Conservation (phyloP, 495 filamentous ascomycete species). For the Lophium mytilinum region DNA sequence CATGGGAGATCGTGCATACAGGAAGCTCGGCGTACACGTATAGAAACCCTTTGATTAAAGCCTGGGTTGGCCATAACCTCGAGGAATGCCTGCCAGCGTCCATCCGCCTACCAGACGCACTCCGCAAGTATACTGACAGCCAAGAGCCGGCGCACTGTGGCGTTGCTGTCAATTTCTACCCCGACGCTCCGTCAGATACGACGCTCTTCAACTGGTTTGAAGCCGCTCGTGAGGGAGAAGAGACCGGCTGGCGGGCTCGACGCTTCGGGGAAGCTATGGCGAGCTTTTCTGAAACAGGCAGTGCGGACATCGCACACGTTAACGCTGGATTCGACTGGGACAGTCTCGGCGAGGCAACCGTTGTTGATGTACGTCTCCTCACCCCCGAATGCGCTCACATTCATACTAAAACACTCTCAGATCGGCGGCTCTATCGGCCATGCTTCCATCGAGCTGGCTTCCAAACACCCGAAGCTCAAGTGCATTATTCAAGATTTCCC, state of each 20-base stretch:
- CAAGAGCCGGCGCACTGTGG: conserved; percentile 6
- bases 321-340: conserved; percentile 12
- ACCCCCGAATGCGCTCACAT: not conserved
- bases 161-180: not conserved
- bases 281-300: conserved; percentile 6
- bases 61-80: conserved; percentile 1
- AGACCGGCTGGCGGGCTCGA: conserved; percentile 15
- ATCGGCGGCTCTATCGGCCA: conserved; percentile 33
- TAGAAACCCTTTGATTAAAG: not conserved
- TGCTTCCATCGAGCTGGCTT: conserved; percentile 30
- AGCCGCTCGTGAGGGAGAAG: conserved; percentile 3
- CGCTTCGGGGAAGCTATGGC: conserved; percentile 11
- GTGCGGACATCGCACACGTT: conserved; percentile 6
- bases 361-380: conserved; percentile 27
- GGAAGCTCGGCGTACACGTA: conserved; percentile 7
- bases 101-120: not conserved
- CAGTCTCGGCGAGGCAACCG: conserved; percentile 10
- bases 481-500: conserved; percentile 35
- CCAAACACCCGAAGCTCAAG: conserved; percentile 27
- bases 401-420: not conserved
- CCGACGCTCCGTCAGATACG: not conserved
- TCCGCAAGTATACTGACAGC: not conserved
- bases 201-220: conserved; percentile 1
- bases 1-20: conserved; percentile 10
- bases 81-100: not conserved